Evolutionary conservation across 2,329 filamentous ascomycete genomes (phyloP).

Genomic region (Plenodomus lindquistii): DNA sequence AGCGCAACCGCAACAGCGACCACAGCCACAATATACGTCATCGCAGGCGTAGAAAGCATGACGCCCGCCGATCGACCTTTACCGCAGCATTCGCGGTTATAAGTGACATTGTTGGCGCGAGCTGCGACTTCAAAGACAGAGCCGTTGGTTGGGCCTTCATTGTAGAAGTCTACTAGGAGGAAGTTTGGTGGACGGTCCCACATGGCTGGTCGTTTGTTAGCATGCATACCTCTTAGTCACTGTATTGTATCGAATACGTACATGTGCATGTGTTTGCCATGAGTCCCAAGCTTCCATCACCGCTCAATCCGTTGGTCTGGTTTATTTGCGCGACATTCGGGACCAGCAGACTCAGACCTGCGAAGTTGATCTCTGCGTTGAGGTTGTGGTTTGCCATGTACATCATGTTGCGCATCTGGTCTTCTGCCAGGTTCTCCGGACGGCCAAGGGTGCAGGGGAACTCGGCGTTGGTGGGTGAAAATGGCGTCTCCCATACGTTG

Average conservation of each 20-base stretch:
- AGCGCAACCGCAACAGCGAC: conserved; percentile 13
- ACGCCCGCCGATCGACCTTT: conserved; percentile 18
- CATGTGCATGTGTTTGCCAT: conserved; percentile 40
- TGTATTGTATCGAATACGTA: conserved; percentile 22
- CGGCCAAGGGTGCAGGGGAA: conserved; percentile 83
- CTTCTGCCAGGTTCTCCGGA: conserved; percentile 65
- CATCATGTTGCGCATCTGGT: conserved; percentile 62
- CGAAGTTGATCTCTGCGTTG: conserved; percentile 66
- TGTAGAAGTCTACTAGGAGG: conserved; percentile 49
- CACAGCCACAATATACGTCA: conserved; percentile 22
- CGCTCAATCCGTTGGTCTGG: conserved; percentile 40
- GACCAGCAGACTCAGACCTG: conserved; percentile 36
- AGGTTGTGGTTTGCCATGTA: conserved; percentile 94
- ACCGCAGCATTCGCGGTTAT: conserved; percentile 64
- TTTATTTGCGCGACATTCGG: conserved; percentile 43
- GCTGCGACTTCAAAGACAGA: conserved; percentile 48
- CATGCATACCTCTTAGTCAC: too few relatives aligned
- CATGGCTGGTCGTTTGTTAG: conserved; percentile 19
- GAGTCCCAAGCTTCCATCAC: conserved; percentile 38
- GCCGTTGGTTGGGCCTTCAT: conserved; percentile 40
- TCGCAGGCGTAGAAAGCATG: conserved; percentile 10
- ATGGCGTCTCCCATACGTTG: conserved; percentile 91
- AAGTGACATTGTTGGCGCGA: conserved; percentile 71
- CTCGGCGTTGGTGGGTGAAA: conserved; percentile 67
- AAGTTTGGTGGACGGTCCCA: conserved; percentile 47